Conservation (phyloP, 73 alveolate genomes). For the Uronychia setigera region DNA sequence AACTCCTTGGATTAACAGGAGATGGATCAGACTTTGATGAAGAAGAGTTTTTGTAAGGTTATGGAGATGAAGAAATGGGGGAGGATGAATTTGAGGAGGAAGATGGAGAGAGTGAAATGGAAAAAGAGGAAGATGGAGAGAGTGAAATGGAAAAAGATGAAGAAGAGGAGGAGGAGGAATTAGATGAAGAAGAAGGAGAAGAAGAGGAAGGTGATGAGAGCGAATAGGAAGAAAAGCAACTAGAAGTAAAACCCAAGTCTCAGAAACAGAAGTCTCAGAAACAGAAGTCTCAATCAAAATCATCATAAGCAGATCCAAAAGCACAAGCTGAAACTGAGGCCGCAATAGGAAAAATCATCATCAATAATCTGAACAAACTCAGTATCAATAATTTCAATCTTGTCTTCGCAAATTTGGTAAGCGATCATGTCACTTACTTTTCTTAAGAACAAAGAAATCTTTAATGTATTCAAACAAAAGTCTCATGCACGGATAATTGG, state of each 20-base stretch:
- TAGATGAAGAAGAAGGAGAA: slow-evolving; percentile 37
- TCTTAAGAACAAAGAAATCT: background rate
- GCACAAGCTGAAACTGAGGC: background rate
- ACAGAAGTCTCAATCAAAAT: slow-evolving; percentile 8
- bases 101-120: slow-evolving; percentile 13
- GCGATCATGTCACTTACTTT: background rate
- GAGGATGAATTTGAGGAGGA: slow-evolving; percentile 16
- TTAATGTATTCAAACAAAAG: background rate
- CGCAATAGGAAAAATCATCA: slow-evolving; percentile 7
- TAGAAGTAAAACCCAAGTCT: slow-evolving; percentile 1
- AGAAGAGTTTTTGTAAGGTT: background rate
- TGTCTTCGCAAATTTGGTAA: slow-evolving; percentile 26
- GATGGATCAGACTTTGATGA: background rate
- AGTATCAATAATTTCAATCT: slow-evolving; percentile 50
- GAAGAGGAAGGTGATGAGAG: slow-evolving; percentile 4
- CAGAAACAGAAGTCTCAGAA: slow-evolving; percentile 10
- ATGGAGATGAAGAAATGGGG: slow-evolving; percentile 13
- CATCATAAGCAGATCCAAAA: slow-evolving; percentile 10
- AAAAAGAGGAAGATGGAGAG: slow-evolving; percentile 19
- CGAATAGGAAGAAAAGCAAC: slow-evolving; percentile 14
- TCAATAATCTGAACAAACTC: slow-evolving; percentile 41
- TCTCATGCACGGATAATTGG: slow-evolving; percentile 12
- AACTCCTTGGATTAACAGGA: background rate
- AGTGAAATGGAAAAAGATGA: slow-evolving; percentile 4
- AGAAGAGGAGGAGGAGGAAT: slow-evolving; percentile 13